phyloP scores from a whole-genome alignment of 2,329 filamentous ascomycete genomes.

The Exophiala xenobiotica region DNA sequence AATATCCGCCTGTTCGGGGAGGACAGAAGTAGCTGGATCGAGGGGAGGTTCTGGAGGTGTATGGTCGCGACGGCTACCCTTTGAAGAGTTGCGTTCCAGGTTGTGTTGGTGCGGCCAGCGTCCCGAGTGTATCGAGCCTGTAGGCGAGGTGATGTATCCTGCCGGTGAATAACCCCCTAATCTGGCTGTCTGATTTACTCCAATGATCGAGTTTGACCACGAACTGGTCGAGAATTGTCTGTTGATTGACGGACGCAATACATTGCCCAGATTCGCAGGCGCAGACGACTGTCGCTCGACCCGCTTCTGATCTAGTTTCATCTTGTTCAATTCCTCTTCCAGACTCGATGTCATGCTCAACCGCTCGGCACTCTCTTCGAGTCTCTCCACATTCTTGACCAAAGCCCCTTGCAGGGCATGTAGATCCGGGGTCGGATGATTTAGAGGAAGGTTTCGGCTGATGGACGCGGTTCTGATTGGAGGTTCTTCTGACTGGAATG shows the following conservation, averaged over 20 bases:
- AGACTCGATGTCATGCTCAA: constrained; percentile 50
- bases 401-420: constrained; percentile 53
- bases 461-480: constrained; percentile 39
- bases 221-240: constrained; percentile 41
- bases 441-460: constrained; percentile 44
- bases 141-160: constrained; percentile 41
- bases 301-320: constrained; percentile 44
- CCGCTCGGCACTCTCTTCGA: constrained; percentile 50
- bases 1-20: constrained; percentile 15
- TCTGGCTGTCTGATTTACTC: constrained; percentile 37
- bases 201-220: constrained; percentile 43
- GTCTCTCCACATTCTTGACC: constrained; percentile 49
- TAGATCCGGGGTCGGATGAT: constrained; percentile 50
- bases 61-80: constrained; percentile 40
- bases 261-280: constrained; percentile 24
- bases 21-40: constrained; percentile 33
- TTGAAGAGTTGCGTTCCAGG: constrained; percentile 39
- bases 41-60: constrained; percentile 41
- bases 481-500: constrained; percentile 20
- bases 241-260: constrained; percentile 18
- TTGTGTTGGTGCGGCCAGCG: constrained; percentile 33
- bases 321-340: constrained; percentile 45
- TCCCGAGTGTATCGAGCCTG: constrained; percentile 43
- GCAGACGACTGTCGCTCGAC: constrained; percentile 39
- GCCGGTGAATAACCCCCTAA: constrained; percentile 43